Base-by-base conservation (phyloP, 1,284 basidiomycete species). In the Ustanciosporium gigantosporum region DNA sequence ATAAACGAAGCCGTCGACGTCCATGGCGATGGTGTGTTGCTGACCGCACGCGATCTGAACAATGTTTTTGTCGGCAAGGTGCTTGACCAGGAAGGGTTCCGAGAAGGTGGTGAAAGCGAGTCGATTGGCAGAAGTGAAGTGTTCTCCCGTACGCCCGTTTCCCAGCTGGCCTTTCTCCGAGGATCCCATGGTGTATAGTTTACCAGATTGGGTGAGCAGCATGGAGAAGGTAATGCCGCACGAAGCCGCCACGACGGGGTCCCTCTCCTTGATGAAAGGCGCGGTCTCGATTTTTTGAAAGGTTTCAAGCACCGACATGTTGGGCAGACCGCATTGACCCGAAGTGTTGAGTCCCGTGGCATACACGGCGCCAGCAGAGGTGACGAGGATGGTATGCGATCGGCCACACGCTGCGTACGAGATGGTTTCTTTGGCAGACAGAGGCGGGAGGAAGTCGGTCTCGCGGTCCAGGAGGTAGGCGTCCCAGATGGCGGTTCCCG, bases 161-260 rank as follows among this genome's bases (percentile, higher is more conserved):
- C 91, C 93, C 0, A 96, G 82, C 67, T 95, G 91, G 2, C 93
- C 93, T 64, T 90, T 87, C 79, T 95, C 91, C n/a, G 86, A 88
- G 45, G 88, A 91, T 25, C 93, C 93, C 61, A 90, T 87, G 0
- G 90, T 84, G 73, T 88, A 96, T 2, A 95, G 46, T 82, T 86
- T 87, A 17, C 91, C 93, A 20, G 82, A 82, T 46, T 85, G 84
- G 3, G 90, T 88, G 46, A 94, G 82, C 44, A 93, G 84, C 15
- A 92, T 78, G 1, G 89, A 89, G 79, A 93, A 95, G 1, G 85
- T 87, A 50, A 88, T 81, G 0, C 93, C 93, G 1, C 89, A 90
- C 8, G 86, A 84, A 7, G 86, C 90, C 73, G 87, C 83, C 31
- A 87, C 77, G 45, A 88, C 84, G 37, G 83, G 82, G 67, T 89